phyloP scores from a whole-genome alignment of 2,329 filamentous ascomycete species.

The Aspergillus viridinutans region DNA sequence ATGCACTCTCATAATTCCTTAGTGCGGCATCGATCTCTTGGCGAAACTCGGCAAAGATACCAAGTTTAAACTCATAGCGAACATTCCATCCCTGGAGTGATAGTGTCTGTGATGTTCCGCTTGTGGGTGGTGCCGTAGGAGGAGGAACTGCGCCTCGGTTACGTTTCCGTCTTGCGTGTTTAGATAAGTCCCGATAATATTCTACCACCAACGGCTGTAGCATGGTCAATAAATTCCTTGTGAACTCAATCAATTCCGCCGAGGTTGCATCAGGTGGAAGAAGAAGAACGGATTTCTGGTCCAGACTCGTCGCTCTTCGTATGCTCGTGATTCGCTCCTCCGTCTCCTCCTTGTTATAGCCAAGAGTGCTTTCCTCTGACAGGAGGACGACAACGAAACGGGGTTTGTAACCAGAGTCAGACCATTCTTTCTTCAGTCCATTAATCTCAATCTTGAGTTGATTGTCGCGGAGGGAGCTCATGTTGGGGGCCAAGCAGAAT shows the following conservation, averaged over 20 bases:
- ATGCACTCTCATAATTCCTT: constrained; percentile 80
- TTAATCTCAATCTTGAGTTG: constrained; percentile 84
- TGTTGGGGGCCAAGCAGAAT: constrained; percentile 67
- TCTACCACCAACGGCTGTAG: constrained; percentile 74
- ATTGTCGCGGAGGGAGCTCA: constrained; percentile 76
- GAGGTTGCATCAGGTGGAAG: constrained; percentile 69
- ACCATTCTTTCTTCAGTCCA: constrained; percentile 64
- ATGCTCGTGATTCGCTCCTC: constrained; percentile 78
- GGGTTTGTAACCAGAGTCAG: constrained; percentile 62
- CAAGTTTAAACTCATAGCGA: constrained; percentile 91
- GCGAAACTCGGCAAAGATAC: constrained; percentile 84
- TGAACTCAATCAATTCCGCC: constrained; percentile 68
- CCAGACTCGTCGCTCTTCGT: constrained; percentile 71
- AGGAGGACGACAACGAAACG: constrained; percentile 74
- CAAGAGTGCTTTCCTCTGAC: constrained; percentile 65
- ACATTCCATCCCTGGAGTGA: constrained; percentile 86
- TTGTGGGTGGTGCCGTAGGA: constrained; percentile 76
- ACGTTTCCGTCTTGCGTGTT: constrained; percentile 84
- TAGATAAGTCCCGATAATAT: constrained; percentile 91
- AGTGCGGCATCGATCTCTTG: constrained; percentile 87
- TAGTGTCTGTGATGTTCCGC: constrained; percentile 79
- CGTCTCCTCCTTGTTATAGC: constrained; percentile 55
- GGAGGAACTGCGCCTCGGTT: constrained; percentile 72
- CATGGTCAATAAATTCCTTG: constrained; percentile 66
- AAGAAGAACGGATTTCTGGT: constrained; percentile 81